Evolutionary conservation across 2,329 filamentous ascomycete genomes (phyloP), one percentile per base, ranked within the genome.

Genomic region (Sclerotinia subarctica): DNA sequence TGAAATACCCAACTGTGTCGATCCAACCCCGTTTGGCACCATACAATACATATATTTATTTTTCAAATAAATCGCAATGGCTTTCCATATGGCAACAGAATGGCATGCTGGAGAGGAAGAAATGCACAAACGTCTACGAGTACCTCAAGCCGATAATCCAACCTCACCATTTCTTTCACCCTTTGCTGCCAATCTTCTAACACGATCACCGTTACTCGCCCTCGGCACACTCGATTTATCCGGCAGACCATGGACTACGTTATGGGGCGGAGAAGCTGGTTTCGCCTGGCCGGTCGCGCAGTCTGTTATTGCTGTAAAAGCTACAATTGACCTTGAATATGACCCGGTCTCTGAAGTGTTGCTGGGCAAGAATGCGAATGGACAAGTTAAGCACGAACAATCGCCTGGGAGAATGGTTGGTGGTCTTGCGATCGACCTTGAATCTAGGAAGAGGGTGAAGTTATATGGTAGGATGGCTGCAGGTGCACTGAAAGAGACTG

Each of bases 181-280:
- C 10, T 82, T 85, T 13, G 88, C 89, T 42, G 86, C 82, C 1
- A 80, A 82, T 70, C 83, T 91, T 71, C 81, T 93, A 4, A 81
- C 84, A 64, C 79, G 79, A 26, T 88, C 87, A 0, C 87, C 91
- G 0, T 81, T 94, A 10, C 81, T 94, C 13, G 91, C 90, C 0
- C 79, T 95, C 26, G 92, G 92, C 1, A 86, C 90, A 0, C 78
- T 93, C 1, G 92, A 95, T 75, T 77, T 79, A 1, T 75, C 86
- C 21, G 83, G 84, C 2, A 81, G 85, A 32, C 91, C 90, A 2
- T 95, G 92, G 92, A 90, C 89, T 17, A 90, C 90, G 0, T 72
- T 95, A 15, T 90, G 90, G 86, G 91, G 91, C n/a, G 92, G 92
- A 21, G 81, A 88, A 68, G 78, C 84, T 0, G 90, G 90, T 0